Percentiles rank a stretch among this genome's conserved stretches.
phyloP scores from a whole-genome alignment of 805 yeast species.

The Wickerhamomyces ciferrii region DNA sequence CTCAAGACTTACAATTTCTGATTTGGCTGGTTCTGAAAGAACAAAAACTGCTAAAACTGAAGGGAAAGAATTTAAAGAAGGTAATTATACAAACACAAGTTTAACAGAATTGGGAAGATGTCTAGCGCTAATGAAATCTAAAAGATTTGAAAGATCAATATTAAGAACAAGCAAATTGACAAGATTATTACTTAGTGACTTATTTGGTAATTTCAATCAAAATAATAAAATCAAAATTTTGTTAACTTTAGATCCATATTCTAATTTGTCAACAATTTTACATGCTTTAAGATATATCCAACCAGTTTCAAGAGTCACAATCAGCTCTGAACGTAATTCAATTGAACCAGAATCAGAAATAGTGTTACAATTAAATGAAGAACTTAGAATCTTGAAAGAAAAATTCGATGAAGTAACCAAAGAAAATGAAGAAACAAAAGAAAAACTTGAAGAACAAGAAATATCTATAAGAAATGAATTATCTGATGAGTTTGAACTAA shows the following conservation, averaged over 20 bases:
- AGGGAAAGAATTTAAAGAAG: conserved; percentile 41
- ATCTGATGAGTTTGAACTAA: conserved; percentile 25
- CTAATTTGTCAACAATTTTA: conserved; percentile 13
- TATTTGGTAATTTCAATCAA: conserved; percentile 15
- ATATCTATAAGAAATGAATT: conserved; percentile 25
- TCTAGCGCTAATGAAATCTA: conserved; percentile 33
- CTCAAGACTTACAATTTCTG: conserved; percentile 42
- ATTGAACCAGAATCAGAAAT: conserved; percentile 9
- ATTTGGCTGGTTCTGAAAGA: conserved; percentile 50
- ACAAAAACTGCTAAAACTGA: conserved; percentile 38
- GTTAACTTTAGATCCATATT: conserved; percentile 21
- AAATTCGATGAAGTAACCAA: conserved; percentile 13
- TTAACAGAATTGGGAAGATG: conserved; percentile 47
- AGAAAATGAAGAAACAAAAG: conserved; percentile 19
- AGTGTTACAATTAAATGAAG: conserved; percentile 10
- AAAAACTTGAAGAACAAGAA: conserved; percentile 17
- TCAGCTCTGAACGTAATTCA: conserved; percentile 14
- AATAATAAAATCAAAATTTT: conserved; percentile 19
- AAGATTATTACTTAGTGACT: conserved; percentile 42
- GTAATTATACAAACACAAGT: conserved; percentile 43
- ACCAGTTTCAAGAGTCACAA: conserved; percentile 20
- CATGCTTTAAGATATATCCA: conserved; percentile 23
- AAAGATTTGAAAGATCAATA: conserved; percentile 33
- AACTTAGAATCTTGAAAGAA: conserved; percentile 13
- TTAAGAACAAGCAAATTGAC: conserved; percentile 44